Base-by-base conservation (phyloP, 2,329 filamentous ascomycete genomes). In the Aaosphaeria pasadenensis region DNA sequence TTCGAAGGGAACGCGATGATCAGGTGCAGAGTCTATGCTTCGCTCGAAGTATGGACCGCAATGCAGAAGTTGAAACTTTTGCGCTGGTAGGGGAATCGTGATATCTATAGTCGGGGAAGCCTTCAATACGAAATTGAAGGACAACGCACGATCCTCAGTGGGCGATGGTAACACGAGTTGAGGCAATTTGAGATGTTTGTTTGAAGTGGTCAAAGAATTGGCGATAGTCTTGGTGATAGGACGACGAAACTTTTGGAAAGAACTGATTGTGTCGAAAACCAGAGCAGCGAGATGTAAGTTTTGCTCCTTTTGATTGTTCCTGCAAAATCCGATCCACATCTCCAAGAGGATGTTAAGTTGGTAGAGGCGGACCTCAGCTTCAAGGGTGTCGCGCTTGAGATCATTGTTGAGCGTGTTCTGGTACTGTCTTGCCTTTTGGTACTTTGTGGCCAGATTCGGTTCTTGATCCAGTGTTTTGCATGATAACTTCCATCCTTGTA, bases 21-120 rank as follows among this genome's bases (percentile, higher is more conserved):
- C 88, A 0, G 82, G 78, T 9, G 74, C 74, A 0, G 87, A 84
- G 58, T 88, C 85, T 58, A 90, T 86, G 55, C 79, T 84, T n/a
- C 87, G 77, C 57, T 91, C 87, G 67, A 91, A 78, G 59, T 87
- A 90, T 0, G 87, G 87, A 0, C 87, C 87, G 43, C 82, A 86
- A 60, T 87, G 74, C 6, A 81, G 67, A 7, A 91, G 72, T 59
- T 91, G 87, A 51, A 91, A 88, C 13, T 85, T 77, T 6, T 74
- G 72, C 11, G 77, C 69, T 1, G 76, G 53, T 2, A 64, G 52
- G 6, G 70, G 70, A 43, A 73, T 64, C n/a, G 64, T 66, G n/a
- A 70, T 47, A 35, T 66, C 60, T 5, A 56, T 47, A 11, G 49
- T 48, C 1, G 60, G 40, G 5, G 57, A 47, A 31, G 55, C 53